Evolutionary conservation across 2,329 filamentous ascomycete genomes (phyloP), one percentile per base, ranked within the genome.

Genomic region (Colletotrichum trifolii): DNA sequence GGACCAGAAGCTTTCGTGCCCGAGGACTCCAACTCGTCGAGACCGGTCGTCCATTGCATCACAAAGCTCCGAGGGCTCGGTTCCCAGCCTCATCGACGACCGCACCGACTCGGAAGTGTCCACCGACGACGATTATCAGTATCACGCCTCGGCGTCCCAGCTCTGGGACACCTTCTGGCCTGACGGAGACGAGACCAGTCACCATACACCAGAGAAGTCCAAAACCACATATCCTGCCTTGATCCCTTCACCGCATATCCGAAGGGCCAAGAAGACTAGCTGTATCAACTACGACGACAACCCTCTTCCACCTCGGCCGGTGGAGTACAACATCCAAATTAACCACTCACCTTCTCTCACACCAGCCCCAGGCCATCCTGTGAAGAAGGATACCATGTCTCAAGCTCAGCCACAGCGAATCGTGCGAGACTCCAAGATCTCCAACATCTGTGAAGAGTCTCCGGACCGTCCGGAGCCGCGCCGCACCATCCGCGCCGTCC

Each of bases 141-240:
- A 84, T 66, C 79, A 82, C 60, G 71, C 77, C 17, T 78, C 82
- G 38, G 76, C 77, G 6, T 72, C 78, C 34, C 79, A 83, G 69
- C 71, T 85, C 2, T 87, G 84, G 83, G 81, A 86, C 69, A 82
- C 75, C 57, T 87, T 85, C 70, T 85, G 82, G 83, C 75, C 68
- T 9, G 69, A 40, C 9, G 60, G 64, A 47, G 56, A 55, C 11
- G 55, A 45, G 15, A 39, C 59, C 12, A 52, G 40, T 36, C 67
- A 58, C 12, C 50, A 58, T 39, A 66, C 62, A 8, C 62, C 65
- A 34, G 55, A 65, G 34, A 64, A 60, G 45, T 48, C 56, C 33
- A 59, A 55, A 45, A 64, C 65, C 11, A 40, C 34, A 34, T 68
- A 68, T 63, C 67, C 67, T 13, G 67, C 67, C 12, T 56, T 68